Evolutionary conservation across 1,284 basidiomycete species (phyloP).

Genomic region (Apiotrichum domesticum): DNA sequence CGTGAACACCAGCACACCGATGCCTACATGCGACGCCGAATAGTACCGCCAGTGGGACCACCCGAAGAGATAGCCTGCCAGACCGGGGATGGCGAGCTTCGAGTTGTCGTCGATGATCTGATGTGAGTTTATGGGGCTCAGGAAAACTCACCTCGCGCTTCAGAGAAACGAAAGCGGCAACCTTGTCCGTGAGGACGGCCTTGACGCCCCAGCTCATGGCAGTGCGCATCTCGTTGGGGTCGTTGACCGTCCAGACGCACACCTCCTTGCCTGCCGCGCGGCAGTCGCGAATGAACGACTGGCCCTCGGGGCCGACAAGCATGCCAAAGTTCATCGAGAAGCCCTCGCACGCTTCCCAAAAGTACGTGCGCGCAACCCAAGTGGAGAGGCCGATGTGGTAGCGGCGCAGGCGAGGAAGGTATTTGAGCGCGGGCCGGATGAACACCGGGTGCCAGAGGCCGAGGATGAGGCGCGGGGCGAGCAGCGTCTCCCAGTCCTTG

Average conservation of each 20-base stretch:
- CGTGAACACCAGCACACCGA: constrained; percentile 15
- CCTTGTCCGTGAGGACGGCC: constrained; percentile 79
- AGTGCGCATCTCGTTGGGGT: constrained; percentile 88
- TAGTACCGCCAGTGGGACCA: constrained; percentile 47
- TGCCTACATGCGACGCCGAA: constrained; percentile 41
- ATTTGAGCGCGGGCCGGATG: constrained; percentile 64
- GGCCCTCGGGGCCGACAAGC: constrained; percentile 60
- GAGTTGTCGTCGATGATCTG: constrained; percentile 32
- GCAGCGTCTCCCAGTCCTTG: constrained; percentile 65
- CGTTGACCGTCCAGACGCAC: constrained; percentile 96
- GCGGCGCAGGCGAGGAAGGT: constrained; percentile 68
- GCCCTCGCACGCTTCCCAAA: constrained; percentile 84
- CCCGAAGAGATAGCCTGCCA: constrained; percentile 34
- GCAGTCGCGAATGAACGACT: constrained; percentile 72
- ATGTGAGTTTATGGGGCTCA: background rate
- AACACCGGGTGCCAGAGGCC: constrained; percentile 90
- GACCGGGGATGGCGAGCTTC: constrained; percentile 27
- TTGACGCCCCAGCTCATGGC: constrained; percentile 82
- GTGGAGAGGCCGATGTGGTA: constrained; percentile 78
- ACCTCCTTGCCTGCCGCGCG: constrained; percentile 75
- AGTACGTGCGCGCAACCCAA: constrained; percentile 70
- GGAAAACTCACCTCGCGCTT: constrained; percentile 35
- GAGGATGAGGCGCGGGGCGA: constrained; percentile 83
- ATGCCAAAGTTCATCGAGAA: constrained; percentile 81
- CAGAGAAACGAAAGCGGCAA: constrained; percentile 33